Evolutionary conservation across 768 basidiomycete species (phyloP), one percentile per base, ranked within the genome.

Genomic region (Rhodotorula graminis): DNA sequence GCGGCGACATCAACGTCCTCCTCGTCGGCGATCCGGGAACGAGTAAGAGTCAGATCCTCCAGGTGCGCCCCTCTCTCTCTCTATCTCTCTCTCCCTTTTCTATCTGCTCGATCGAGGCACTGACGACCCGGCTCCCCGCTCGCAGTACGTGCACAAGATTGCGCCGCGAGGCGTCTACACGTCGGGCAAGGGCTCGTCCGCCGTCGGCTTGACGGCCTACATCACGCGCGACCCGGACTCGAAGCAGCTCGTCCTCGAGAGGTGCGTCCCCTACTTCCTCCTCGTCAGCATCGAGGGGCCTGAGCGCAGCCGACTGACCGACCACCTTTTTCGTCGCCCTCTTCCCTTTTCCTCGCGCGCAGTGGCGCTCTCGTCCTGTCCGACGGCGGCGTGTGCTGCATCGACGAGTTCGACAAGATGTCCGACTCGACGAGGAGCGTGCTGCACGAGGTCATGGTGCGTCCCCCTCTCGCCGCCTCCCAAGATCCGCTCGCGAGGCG

Each of bases 21-120:
- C 87, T 98, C 55, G 95, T 99, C 53, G 96, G 96, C 78, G 95
- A 99, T 81, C 96, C 96, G 21, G 96, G 96, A 85, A 91, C 90
- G 31, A 89, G 88, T 84, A 99, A 99, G 83, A 92, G 90, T 55
- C 96, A 99, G 80, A 93, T 99, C 73, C 80, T 99, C 47, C 88
- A 91, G 83, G 95, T 91, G 75, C 79, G 85, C 31, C 42, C 29
- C 11, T 9, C 25, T 11, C 11, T 46, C 44, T 42, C n/a, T 57
- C 40, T 31, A n/a, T n/a, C 29, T 29, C 53, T 11, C 3, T 14
- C 55, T n/a, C n/a, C n/a, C n/a, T n/a, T n/a, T n/a, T n/a, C n/a
- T n/a, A n/a, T n/a, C n/a, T n/a, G 27, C 37, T 55, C 29, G 53
- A 3, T 25, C 23, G 53, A 27, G 53, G n/a, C n/a, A n/a, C n/a